A percentile compares a stretch with the other conserved stretches of the same genome.
phyloP scores from a whole-genome alignment of 2,329 filamentous ascomycete species.

The Colletotrichum echinochloae region DNA sequence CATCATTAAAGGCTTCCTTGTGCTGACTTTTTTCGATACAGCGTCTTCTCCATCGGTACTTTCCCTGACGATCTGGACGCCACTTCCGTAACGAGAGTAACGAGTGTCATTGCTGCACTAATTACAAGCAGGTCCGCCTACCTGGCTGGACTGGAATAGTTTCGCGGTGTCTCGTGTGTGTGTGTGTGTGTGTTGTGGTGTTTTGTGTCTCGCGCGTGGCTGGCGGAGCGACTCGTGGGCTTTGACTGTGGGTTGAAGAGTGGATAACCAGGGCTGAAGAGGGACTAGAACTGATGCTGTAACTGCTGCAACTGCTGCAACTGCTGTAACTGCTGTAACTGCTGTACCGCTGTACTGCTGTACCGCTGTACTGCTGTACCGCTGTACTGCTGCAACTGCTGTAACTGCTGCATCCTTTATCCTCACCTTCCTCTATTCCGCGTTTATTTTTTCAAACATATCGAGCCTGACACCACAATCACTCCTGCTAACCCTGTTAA shows the following conservation, averaged over 20 bases:
- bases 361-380: too few relatives aligned
- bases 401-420: too few relatives aligned
- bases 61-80: conserved; percentile 20
- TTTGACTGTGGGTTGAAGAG: neutral
- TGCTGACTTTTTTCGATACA: too few relatives aligned
- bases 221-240: too few relatives aligned
- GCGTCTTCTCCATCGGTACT: too few relatives aligned
- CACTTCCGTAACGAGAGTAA: conserved; percentile 10
- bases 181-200: neutral
- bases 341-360: too few relatives aligned
- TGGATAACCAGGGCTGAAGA: neutral
- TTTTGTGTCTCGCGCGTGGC: neutral
- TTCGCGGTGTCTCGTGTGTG: neutral
- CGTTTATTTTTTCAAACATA: conserved; percentile 31
- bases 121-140: conserved; percentile 1
- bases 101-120: too few relatives aligned
- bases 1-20: too few relatives aligned
- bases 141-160: neutral
- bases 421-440: too few relatives aligned
- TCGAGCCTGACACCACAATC: conserved; percentile 23
- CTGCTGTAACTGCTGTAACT: too few relatives aligned
- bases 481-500: conserved; percentile 22
- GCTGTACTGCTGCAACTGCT: too few relatives aligned
- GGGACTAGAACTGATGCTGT: neutral
- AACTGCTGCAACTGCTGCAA: too few relatives aligned